Evolutionary conservation across 2,329 filamentous ascomycete genomes (phyloP).

Genomic region (Dothideomycetidae sp.): DNA sequence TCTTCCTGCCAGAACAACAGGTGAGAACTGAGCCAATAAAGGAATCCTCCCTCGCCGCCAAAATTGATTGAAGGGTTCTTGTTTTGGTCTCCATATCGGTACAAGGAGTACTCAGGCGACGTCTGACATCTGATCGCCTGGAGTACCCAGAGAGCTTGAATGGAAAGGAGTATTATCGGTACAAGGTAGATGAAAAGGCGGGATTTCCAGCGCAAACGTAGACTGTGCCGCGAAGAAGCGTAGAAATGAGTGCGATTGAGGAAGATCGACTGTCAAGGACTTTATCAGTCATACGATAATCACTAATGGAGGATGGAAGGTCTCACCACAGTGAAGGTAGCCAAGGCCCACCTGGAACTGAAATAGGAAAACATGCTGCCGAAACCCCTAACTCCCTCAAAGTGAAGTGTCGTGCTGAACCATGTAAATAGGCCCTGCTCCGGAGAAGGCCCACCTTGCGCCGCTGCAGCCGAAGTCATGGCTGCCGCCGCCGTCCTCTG

Average conservation of each 20-base stretch:
- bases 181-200: conserved; percentile 55
- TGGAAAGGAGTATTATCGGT: conserved; percentile 54
- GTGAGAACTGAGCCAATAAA: conserved; percentile 58
- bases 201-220: conserved; percentile 60
- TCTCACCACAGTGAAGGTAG: conserved; percentile 64
- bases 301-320: conserved; percentile 7
- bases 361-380: conserved; percentile 82
- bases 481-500: conserved; percentile 28
- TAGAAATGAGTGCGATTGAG: conserved; percentile 90
- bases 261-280: conserved; percentile 49
- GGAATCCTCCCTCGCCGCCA: conserved; percentile 46
- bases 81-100: conserved; percentile 33
- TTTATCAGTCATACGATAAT: conserved; percentile 1
- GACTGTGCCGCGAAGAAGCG: conserved; percentile 67
- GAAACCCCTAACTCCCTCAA: conserved; percentile 49
- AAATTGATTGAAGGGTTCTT: conserved; percentile 33
- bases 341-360: conserved; percentile 82
- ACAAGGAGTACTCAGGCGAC: conserved; percentile 30
- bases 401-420: conserved; percentile 23
- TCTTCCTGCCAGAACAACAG: conserved; percentile 64
- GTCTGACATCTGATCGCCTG: conserved; percentile 90
- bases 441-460: conserved; percentile 18
- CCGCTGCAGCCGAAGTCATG: conserved; percentile 15
- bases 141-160: conserved; percentile 56
- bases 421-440: conserved; percentile 14